These are phyloP conservation scores for Hypocrella siamensis DNA, from an alignment of 2,329 filamentous ascomycete genomes.

Conservation along the genomic window DNA sequence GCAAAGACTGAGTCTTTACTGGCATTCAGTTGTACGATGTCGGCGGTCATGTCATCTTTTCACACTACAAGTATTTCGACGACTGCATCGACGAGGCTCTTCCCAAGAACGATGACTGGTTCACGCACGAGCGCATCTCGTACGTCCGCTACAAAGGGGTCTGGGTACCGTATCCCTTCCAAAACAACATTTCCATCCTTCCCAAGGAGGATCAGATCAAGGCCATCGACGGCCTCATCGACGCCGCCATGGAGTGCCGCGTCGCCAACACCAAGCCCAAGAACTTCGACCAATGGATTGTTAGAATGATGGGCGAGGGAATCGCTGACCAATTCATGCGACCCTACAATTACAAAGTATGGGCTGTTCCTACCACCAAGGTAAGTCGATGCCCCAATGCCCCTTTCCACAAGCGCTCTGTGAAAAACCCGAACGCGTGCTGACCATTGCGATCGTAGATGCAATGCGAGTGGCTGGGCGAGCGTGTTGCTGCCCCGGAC, in stretches of 20 bases:
- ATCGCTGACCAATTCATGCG: slow-evolving; percentile 96
- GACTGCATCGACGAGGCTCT: slow-evolving; percentile 96
- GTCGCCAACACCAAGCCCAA: slow-evolving; percentile 84
- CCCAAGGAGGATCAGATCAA: slow-evolving; percentile 93
- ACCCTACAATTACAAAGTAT: slow-evolving; percentile 99
- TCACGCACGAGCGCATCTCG: slow-evolving; percentile 92
- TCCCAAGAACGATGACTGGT: slow-evolving; percentile 90
- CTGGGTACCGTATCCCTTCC: slow-evolving; percentile 99
- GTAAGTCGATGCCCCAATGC: slow-evolving; percentile 29
- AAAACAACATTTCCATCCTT: slow-evolving; percentile 99
- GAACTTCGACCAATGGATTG: slow-evolving; percentile 96
- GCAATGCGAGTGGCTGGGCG: slow-evolving; percentile 97
- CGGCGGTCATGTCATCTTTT: slow-evolving; percentile 96
- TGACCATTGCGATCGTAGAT: slow-evolving; percentile 41
- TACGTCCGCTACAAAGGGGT: slow-evolving; percentile 93
- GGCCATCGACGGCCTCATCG: slow-evolving; percentile 90
- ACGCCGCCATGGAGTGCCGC: slow-evolving; percentile 75
- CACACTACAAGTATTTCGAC: slow-evolving; percentile 99
- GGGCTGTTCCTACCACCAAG: slow-evolving; percentile 95
- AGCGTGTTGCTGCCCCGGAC: slow-evolving; percentile 94
- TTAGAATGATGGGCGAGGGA: slow-evolving; percentile 78
- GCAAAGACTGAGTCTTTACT: too few relatives aligned
- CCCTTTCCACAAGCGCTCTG: not conserved
- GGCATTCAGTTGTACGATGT: slow-evolving; percentile 79
- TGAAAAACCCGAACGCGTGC: not conserved